Conservation (phyloP, 139 green algal genomes). For the Chlorella sp. region DNA sequence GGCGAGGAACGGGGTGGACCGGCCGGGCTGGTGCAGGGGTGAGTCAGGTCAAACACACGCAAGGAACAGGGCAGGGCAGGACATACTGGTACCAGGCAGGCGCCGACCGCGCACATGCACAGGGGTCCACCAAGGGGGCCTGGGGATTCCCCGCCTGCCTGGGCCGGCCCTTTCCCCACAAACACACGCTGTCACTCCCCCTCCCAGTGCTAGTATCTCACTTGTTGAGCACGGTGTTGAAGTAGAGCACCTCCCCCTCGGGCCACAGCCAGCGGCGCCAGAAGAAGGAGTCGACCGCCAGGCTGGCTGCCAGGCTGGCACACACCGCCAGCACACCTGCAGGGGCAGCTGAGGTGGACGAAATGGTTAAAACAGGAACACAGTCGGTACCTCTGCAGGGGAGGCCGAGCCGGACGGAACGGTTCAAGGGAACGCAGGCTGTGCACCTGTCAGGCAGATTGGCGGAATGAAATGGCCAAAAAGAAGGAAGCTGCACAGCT, state of each 20-base stretch:
- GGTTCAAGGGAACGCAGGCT: too few species aligned
- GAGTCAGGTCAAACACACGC: not conserved
- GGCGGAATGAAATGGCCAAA: too few species aligned
- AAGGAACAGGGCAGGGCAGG: not conserved
- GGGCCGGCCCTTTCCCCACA: not conserved
- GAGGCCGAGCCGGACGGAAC: too few species aligned
- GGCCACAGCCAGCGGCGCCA: constrained; percentile 85
- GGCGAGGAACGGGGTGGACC: too few species aligned
- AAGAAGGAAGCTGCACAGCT: too few species aligned
- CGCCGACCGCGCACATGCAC: too few species aligned
- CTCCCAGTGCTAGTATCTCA: constrained; percentile 17
- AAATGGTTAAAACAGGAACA: too few species aligned
- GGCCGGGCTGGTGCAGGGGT: not conserved
- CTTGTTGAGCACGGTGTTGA: constrained; percentile 85
- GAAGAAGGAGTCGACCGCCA: constrained; percentile 76
- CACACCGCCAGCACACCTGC: constrained; percentile 9
- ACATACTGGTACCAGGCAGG: not conserved
- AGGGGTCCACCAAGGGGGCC: not conserved
- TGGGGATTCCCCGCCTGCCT: not conserved
- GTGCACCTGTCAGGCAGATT: too few species aligned
- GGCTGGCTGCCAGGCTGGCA: constrained; percentile 48
- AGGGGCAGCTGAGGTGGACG: too few species aligned
- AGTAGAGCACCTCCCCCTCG: constrained; percentile 85
- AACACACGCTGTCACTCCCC: not conserved
- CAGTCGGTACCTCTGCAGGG: too few species aligned